Percentiles rank a stretch among this genome's conserved stretches.
These are phyloP conservation scores for Vachellia collinsii DNA, from an alignment of 306 rosid genomes.

Conservation along the genomic window DNA sequence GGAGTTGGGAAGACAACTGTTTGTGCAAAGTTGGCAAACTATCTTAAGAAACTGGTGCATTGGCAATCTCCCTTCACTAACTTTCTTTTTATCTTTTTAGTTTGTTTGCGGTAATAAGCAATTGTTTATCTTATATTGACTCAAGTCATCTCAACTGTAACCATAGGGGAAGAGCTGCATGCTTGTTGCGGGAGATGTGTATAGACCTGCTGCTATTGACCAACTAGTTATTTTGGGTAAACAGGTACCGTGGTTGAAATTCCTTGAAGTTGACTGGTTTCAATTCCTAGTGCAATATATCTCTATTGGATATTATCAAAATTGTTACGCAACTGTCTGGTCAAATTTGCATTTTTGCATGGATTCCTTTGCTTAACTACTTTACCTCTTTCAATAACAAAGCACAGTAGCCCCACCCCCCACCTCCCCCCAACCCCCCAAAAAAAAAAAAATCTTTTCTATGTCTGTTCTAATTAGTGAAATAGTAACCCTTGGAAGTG, in stretches of 20 bases:
- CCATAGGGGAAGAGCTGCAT: conserved; percentile 93
- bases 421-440: too few relatives aligned
- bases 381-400: too few relatives aligned
- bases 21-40: conserved; percentile 88
- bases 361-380: too few relatives aligned
- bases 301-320: conserved; percentile 8
- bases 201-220: conserved; percentile 99
- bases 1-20: conserved; percentile 99
- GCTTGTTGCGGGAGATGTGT: conserved; percentile 96
- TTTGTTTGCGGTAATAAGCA: background rate
- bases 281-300: conserved; percentile 19
- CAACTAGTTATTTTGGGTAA: conserved; percentile 91
- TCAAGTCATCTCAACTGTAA: conserved; percentile 27
- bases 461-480: background rate
- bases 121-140: conserved; percentile 32
- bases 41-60: conserved; percentile 88
- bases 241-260: conserved; percentile 62
- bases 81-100: conserved; percentile 13
- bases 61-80: conserved; percentile 28
- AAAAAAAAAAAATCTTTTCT: background rate
- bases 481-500: background rate
- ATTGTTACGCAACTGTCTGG: conserved; percentile 9
- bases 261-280: conserved; percentile 20
- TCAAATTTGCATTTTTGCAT: too few relatives aligned
- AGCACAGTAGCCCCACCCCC: too few relatives aligned